phyloP scores from a whole-genome alignment of 2,329 filamentous ascomycete species.

The Fusarium phyllophilum region DNA sequence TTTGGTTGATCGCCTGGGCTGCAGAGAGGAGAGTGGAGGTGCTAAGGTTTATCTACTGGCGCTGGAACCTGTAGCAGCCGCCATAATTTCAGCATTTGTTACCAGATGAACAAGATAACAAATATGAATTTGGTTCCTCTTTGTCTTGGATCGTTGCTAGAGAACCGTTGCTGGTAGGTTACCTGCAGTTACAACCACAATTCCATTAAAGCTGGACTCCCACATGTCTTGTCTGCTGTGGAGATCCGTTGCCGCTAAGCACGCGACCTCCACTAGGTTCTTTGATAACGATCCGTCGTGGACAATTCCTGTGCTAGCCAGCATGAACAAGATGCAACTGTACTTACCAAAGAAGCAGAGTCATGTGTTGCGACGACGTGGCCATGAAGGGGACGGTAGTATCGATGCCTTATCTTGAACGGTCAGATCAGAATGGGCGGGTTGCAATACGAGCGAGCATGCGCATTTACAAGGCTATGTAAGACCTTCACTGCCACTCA shows the following conservation, averaged over 20 bases:
- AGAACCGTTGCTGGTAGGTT: constrained; percentile 15
- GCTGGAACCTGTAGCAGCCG: neutral
- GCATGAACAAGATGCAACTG: neutral
- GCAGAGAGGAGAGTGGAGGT: constrained; percentile 15
- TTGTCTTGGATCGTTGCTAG: constrained; percentile 11
- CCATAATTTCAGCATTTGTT: neutral
- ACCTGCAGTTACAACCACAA: constrained; percentile 25
- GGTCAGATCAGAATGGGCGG: neutral
- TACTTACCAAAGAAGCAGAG: neutral
- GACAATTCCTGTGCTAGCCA: neutral
- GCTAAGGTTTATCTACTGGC: constrained; percentile 1
- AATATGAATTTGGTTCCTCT: constrained; percentile 7
- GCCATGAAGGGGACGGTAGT: neutral
- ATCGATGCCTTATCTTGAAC: neutral
- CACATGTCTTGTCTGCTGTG: constrained; percentile 14
- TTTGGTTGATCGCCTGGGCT: constrained; percentile 17
- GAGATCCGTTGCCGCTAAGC: constrained; percentile 34
- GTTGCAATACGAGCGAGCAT: neutral
- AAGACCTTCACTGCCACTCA: constrained; percentile 14
- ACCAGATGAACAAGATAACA: neutral
- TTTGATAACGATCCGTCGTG: constrained; percentile 33
- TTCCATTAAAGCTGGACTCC: constrained; percentile 8
- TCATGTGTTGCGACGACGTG: neutral
- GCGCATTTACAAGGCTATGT: constrained; percentile 7
- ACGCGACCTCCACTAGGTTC: constrained; percentile 34